Percentiles rank a stretch among this genome's conserved stretches.
These are phyloP conservation scores for Fusarium sulawesiense DNA, from an alignment of 2,329 filamentous ascomycete genomes.

Conservation along the genomic window DNA sequence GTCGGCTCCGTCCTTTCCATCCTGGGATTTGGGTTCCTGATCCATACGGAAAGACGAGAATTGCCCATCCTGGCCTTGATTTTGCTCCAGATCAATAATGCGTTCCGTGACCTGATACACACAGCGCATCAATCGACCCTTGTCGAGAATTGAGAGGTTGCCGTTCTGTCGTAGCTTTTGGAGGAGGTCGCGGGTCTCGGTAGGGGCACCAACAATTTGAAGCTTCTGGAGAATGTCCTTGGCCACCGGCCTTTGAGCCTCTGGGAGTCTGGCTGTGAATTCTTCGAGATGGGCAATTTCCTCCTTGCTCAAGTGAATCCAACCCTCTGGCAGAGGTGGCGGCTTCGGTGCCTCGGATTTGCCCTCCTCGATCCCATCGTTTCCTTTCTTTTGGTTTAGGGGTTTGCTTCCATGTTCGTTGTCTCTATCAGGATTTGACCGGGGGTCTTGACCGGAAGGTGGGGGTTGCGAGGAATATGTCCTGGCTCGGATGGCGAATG, in stretches of 20 bases:
- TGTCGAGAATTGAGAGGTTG: constrained; percentile 58
- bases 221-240: constrained; percentile 71
- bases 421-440: constrained; percentile 44
- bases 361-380: constrained; percentile 19
- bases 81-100: constrained; percentile 48
- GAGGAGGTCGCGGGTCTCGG: constrained; percentile 71
- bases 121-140: constrained; percentile 53
- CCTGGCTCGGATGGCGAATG: constrained; percentile 49
- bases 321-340: constrained; percentile 58
- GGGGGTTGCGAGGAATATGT: constrained; percentile 54
- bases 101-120: constrained; percentile 53
- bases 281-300: constrained; percentile 66
- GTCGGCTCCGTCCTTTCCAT: constrained; percentile 36
- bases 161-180: constrained; percentile 67
- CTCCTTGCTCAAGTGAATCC: constrained; percentile 59
- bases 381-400: constrained; percentile 35
- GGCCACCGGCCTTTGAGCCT: constrained; percentile 69
- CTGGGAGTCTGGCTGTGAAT: constrained; percentile 71
- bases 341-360: constrained; percentile 44
- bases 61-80: constrained; percentile 30
- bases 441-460: constrained; percentile 53
- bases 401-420: constrained; percentile 38
- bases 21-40: constrained; percentile 39
- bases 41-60: constrained; percentile 40
- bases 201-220: constrained; percentile 75